Conservation (phyloP, 495 filamentous ascomycete genomes). For the Daldinia loculata region DNA sequence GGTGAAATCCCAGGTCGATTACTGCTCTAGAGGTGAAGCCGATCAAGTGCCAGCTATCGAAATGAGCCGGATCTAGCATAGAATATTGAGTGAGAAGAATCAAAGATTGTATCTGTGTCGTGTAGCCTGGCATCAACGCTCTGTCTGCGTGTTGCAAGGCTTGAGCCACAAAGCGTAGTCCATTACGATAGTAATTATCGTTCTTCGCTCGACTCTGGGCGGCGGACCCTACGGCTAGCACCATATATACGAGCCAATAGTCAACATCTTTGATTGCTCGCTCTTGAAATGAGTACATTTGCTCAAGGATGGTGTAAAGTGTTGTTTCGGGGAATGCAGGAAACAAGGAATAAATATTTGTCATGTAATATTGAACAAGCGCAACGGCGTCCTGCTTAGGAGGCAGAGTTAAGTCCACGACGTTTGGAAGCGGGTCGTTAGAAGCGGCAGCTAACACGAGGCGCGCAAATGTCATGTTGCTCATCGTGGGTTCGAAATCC, state of each 20-base stretch:
- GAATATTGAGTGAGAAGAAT: conserved; percentile 87
- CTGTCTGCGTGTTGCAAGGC: conserved; percentile 79
- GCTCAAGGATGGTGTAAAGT: conserved; percentile 79
- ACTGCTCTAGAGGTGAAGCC: conserved; percentile 85
- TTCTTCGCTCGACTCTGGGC: conserved; percentile 73
- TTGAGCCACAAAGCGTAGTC: conserved; percentile 69
- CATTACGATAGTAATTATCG: conserved; percentile 70
- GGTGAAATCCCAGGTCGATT: conserved; percentile 88
- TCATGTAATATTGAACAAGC: conserved; percentile 82
- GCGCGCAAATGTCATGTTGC: conserved; percentile 85
- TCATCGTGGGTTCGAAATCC: conserved; percentile 87
- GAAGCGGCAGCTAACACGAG: conserved; percentile 78
- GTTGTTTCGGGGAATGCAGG: conserved; percentile 80
- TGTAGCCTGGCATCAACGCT: conserved; percentile 83
- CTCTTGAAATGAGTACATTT: conserved; percentile 72
- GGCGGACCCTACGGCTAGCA: conserved; percentile 79
- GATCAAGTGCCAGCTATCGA: conserved; percentile 89
- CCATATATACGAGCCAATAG: conserved; percentile 86
- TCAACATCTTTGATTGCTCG: conserved; percentile 74
- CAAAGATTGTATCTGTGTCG: conserved; percentile 83
- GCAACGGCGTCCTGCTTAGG: conserved; percentile 68
- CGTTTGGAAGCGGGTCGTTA: conserved; percentile 68
- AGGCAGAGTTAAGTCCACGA: conserved; percentile 66
- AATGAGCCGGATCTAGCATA: conserved; percentile 84
- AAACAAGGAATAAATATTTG: conserved; percentile 78